Percentiles rank a stretch among this genome's conserved stretches.
Conservation (phyloP, 257 asterid genomes). For the Plantago elongata region DNA sequence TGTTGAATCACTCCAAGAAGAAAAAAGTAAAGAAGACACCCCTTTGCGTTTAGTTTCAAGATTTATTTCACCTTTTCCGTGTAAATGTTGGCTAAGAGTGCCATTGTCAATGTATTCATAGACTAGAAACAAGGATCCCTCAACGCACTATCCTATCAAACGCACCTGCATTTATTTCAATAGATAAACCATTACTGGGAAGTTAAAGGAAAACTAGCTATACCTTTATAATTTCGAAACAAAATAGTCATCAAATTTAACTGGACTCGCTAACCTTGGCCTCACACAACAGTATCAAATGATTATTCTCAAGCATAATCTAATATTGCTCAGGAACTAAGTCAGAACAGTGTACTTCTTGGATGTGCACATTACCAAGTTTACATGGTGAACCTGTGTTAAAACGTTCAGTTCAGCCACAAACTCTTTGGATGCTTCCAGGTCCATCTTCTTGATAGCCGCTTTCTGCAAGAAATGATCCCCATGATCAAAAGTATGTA, state of each 20-base stretch:
- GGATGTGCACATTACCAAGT: constrained; percentile 49
- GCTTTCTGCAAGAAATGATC: constrained; percentile 43
- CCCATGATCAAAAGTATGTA: too few species aligned
- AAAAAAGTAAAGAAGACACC: not conserved
- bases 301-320: not conserved
- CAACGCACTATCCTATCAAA: constrained; percentile 72
- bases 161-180: constrained; percentile 48
- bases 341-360: not conserved
- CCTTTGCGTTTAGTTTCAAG: not conserved
- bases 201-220: too few species aligned
- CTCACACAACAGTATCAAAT: too few species aligned
- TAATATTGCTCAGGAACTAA: not conserved
- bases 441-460: constrained; percentile 78
- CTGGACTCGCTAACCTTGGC: not conserved
- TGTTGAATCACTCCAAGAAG: not conserved
- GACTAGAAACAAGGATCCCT: constrained; percentile 66
- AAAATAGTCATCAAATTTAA: too few species aligned
- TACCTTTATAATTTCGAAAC: too few species aligned
- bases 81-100: constrained; percentile 75
- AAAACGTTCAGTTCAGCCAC: constrained; percentile 73
- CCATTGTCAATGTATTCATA: constrained; percentile 83
- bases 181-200: too few species aligned
- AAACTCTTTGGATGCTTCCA: constrained; percentile 86
- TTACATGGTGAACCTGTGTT: constrained; percentile 82
- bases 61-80: constrained; percentile 43